Conservation (phyloP, 2,329 filamentous ascomycete species). For the Didymella glomerata region DNA sequence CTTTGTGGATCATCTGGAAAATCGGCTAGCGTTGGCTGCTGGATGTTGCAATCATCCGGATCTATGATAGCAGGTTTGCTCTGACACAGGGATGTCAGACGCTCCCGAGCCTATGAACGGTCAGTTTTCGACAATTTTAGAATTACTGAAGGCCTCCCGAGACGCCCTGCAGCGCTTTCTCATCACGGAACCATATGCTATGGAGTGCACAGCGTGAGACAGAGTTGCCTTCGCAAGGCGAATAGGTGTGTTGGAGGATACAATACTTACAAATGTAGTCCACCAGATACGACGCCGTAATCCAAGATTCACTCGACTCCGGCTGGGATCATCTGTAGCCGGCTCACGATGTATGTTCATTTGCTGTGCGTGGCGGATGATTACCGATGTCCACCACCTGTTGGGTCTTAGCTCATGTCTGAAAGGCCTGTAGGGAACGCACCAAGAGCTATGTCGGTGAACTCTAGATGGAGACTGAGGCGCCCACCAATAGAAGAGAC, state of each 20-base stretch:
- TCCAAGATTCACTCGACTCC: slow-evolving; percentile 12
- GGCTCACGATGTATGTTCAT: slow-evolving; percentile 37
- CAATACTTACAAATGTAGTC: neutral
- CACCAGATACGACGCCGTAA: neutral
- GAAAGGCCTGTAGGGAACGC: neutral
- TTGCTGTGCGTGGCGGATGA: slow-evolving; percentile 37
- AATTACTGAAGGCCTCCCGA: neutral
- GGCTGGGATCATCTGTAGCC: slow-evolving; percentile 18
- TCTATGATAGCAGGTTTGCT: slow-evolving; percentile 36
- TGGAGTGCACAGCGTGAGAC: neutral
- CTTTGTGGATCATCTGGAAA: slow-evolving; percentile 30
- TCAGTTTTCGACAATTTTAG: neutral
- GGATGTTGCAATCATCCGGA: slow-evolving; percentile 34
- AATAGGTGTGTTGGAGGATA: neutral
- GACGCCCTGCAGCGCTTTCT: neutral
- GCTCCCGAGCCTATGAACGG: slow-evolving; percentile 28
- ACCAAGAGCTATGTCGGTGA: slow-evolving; percentile 28
- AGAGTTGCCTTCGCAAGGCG: neutral
- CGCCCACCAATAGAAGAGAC: slow-evolving; percentile 37
- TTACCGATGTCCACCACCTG: slow-evolving; percentile 36
- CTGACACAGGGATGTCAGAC: slow-evolving; percentile 33
- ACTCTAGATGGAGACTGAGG: slow-evolving; percentile 31
- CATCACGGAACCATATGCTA: neutral
- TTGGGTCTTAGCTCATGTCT: neutral
- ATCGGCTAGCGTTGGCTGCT: slow-evolving; percentile 30